These are phyloP conservation scores for Juglanconis juglandina DNA, from an alignment of 2,329 filamentous ascomycete genomes.

Conservation along the genomic window DNA sequence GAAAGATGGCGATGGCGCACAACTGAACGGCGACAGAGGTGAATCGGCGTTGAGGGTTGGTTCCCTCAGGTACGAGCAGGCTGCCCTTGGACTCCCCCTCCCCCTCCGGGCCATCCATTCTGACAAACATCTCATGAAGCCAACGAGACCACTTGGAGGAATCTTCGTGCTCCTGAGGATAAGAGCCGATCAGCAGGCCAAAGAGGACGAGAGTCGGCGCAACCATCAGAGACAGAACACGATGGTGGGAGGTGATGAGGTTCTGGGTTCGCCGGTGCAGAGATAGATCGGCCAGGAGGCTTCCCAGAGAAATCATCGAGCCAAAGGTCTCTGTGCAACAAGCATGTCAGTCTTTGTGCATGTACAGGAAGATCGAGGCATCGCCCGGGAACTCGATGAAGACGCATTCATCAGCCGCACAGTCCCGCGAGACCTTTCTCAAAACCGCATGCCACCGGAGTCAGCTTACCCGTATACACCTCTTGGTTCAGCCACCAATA, in stretches of 20 bases:
- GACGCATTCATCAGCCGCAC: too few species aligned
- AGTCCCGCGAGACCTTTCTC: too few species aligned
- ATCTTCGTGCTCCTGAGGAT: conserved; percentile 47
- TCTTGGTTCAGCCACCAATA: conserved; percentile 47
- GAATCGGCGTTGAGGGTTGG: conserved; percentile 38
- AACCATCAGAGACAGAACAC: conserved; percentile 30
- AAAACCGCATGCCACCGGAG: conserved; percentile 10
- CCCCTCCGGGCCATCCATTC: conserved; percentile 33
- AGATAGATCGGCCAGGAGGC: conserved; percentile 48
- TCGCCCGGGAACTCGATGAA: too few species aligned
- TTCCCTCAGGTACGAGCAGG: conserved; percentile 41
- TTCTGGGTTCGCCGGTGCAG: conserved; percentile 43
- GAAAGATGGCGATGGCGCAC: conserved; percentile 46
- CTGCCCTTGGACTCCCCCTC: conserved; percentile 35
- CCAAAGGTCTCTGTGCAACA: conserved; percentile 47
- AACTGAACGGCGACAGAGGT: conserved; percentile 46
- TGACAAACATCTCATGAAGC: conserved; percentile 22
- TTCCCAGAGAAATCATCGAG: conserved; percentile 48
- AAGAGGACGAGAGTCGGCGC: conserved; percentile 34
- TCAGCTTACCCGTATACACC: conserved; percentile 27
- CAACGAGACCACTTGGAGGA: conserved; percentile 43
- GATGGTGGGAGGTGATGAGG: conserved; percentile 39
- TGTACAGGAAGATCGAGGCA: too few species aligned
- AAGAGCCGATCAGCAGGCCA: conserved; percentile 46
- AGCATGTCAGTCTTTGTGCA: too few species aligned